Evolutionary conservation across 148 eudicot genomes (phyloP).

Genomic region (Chenopodium album): DNA sequence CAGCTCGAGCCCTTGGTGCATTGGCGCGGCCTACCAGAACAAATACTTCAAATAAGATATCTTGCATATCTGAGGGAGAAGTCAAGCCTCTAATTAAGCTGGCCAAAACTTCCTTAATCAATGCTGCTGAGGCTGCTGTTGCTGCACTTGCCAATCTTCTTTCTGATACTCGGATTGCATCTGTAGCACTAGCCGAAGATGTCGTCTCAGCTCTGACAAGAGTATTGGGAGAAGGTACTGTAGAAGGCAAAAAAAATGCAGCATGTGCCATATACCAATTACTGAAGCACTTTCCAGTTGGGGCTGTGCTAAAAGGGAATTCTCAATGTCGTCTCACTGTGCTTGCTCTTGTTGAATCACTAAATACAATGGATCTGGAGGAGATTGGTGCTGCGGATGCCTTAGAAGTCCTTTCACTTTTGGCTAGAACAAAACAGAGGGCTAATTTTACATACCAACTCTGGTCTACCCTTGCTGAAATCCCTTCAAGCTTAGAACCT

Average conservation of each 20-base stretch:
- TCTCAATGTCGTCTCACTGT: slow-evolving; percentile 62
- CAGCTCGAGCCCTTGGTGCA: slow-evolving; percentile 83
- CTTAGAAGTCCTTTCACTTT: slow-evolving; percentile 60
- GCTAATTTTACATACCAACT: slow-evolving; percentile 38
- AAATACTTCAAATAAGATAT: slow-evolving; percentile 49
- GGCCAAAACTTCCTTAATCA: slow-evolving; percentile 74
- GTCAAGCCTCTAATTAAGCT: slow-evolving; percentile 69
- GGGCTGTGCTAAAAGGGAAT: slow-evolving; percentile 59
- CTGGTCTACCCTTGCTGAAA: slow-evolving; percentile 61
- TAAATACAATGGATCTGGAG: slow-evolving; percentile 52
- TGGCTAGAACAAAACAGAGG: slow-evolving; percentile 58
- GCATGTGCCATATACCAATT: slow-evolving; percentile 65
- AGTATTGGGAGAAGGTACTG: slow-evolving; percentile 65
- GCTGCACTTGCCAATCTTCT: slow-evolving; percentile 82
- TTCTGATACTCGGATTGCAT: slow-evolving; percentile 61
- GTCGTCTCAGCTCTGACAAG: slow-evolving; percentile 68
- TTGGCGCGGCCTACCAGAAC: slow-evolving; percentile 57
- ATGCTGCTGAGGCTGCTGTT: slow-evolving; percentile 73
- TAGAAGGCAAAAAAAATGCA: slow-evolving; percentile 70
- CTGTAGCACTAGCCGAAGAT: slow-evolving; percentile 77
- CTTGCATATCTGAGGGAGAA: slow-evolving; percentile 66
- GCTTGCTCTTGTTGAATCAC: slow-evolving; percentile 62
- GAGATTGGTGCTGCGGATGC: slow-evolving; percentile 58
- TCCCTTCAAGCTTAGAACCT: slow-evolving; percentile 58
- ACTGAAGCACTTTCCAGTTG: slow-evolving; percentile 61